Evolutionary conservation across 345 rosid species (phyloP), one percentile per base, ranked within the genome.

Genomic region (Hibiscus trionum): DNA sequence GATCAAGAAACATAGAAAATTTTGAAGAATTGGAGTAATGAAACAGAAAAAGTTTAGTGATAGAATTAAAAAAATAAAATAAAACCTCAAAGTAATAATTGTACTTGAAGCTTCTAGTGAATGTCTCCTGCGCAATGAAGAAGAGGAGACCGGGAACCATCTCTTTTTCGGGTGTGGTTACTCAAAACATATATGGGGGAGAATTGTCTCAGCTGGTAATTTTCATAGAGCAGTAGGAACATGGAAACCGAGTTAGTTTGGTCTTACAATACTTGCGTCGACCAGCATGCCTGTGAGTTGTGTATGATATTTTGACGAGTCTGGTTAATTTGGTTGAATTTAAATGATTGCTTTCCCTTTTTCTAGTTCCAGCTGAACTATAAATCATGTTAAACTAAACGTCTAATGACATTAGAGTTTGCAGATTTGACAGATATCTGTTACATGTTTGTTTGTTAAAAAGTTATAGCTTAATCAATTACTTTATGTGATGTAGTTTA

Each of bases 201-300:
- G n/a, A n/a, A n/a, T n/a, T n/a, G n/a, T n/a, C n/a, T n/a, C n/a
- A n/a, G n/a, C n/a, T n/a, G n/a, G n/a, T n/a, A n/a, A n/a, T n/a
- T n/a, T n/a, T n/a, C n/a, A n/a, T n/a, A n/a, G n/a, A n/a, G n/a
- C n/a, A n/a, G n/a, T n/a, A n/a, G n/a, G n/a, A n/a, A n/a, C n/a
- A n/a, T n/a, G n/a, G n/a, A n/a, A n/a, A n/a, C n/a, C n/a, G n/a
- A n/a, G n/a, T n/a, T n/a, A n/a, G n/a, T n/a, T n/a, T 80, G 76
- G 86, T 94, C 76, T 27, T 88, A 42, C 76, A 78, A 73, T 81
- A 79, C 77, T 80, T 94, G 82, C 82, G 81, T 77, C 89, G 77
- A 71, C 93, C 96, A 47, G 70, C 73, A 58, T 80, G 71, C 80
- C 74, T 85, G 98, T 94, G 80, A 87, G 95, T 91, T 62, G 52